Evolutionary conservation across 129 eudicot genomes (phyloP).

Genomic region (Flaveria linearis): DNA sequence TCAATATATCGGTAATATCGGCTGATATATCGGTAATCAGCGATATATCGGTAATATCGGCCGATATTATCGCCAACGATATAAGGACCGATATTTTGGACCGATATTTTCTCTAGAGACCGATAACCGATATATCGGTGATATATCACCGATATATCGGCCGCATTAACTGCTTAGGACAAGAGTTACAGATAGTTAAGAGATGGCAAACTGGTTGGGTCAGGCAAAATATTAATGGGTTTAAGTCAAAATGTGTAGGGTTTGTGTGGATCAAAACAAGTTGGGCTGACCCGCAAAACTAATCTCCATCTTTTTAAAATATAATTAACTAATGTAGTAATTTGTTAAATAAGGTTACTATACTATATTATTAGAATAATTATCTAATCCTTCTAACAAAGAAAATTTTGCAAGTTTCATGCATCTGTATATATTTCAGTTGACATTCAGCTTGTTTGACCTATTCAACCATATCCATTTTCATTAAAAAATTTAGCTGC

Average conservation of each 20-base stretch:
- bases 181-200: constrained; percentile 2
- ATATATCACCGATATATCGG: no score
- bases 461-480: constrained; percentile 11
- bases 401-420: not conserved
- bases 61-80: no score
- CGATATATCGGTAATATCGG: no score
- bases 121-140: no score
- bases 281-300: not conserved
- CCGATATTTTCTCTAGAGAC: no score
- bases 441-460: not conserved
- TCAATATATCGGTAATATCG: no score
- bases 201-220: not conserved
- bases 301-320: not conserved
- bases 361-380: not conserved
- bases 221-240: not conserved
- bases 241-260: not conserved
- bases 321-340: not conserved
- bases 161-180: no score
- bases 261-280: not conserved
- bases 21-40: no score
- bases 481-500: not conserved
- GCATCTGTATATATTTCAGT: not conserved
- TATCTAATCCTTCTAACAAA: not conserved
- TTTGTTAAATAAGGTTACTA: not conserved
- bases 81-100: no score